Evolutionary conservation across 2,329 filamentous ascomycete species (phyloP), one percentile per base, ranked within the genome.

Genomic region (Endothia cerciana): DNA sequence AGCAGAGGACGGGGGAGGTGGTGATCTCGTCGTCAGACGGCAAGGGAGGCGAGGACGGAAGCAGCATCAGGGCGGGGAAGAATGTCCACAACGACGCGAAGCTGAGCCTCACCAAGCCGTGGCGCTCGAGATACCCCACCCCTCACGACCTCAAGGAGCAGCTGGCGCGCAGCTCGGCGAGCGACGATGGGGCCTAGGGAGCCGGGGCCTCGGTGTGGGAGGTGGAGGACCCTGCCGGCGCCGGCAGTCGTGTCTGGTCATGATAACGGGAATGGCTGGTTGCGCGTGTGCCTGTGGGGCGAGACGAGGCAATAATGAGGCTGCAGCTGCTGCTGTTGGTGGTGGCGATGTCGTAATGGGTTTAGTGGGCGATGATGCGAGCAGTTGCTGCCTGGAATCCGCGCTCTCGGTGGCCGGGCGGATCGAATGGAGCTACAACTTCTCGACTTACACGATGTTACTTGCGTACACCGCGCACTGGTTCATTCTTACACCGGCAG

Each of bases 111-210:
- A 30, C 41, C 11, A 64, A 66, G 64, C 66, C 66, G 13, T 68
- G 66, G 66, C 62, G 66, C 17, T 68, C 53, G 25, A 62, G 66
- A 38, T 68, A 68, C 25, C 66, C 66, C n/a, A 68, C 66, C 8
- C 66, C 66, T 13, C 66, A 43, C 45, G 60, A 66, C 25, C 64
- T 68, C 30, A 68, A 66, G 53, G 64, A 58, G 57, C 64, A 41
- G 19, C 17, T 68, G 22, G 60, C 57, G 4, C 40, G 22, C 38
- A 60, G 47, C 17, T 33, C 30, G 19, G 53, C 55, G 28, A 58
- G 56, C 15, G 40, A 47, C 22, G 57, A 64, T 19, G 59, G 64
- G 33, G 40, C 49, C 13, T 47, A 66, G 41, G 66, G 38, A 40
- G 43, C 40, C 25, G 53, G 61, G 28, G 19, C 55, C 30, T 63